These are phyloP conservation scores for Beta macrorhiza DNA, from an alignment of 179 eudicot species.

Conservation along the genomic window DNA sequence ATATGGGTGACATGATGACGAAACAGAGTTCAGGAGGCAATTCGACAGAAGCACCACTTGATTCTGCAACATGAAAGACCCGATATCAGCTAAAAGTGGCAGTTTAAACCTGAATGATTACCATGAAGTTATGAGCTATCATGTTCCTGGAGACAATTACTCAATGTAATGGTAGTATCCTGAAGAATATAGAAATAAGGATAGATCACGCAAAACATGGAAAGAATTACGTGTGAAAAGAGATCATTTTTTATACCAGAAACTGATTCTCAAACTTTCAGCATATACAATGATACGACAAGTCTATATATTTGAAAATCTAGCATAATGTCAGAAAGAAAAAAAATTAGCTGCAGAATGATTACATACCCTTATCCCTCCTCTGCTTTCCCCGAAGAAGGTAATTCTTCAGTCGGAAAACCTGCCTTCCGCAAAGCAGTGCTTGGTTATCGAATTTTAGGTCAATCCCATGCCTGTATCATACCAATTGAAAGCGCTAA, in stretches of 20 bases:
- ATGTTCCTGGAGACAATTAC: neutral
- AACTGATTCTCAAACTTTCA: neutral
- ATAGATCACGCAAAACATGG: neutral
- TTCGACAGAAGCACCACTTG: constrained; percentile 48
- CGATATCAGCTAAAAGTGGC: constrained; percentile 1
- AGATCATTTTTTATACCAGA: neutral
- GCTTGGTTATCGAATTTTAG: constrained; percentile 46
- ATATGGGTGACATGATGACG: constrained; percentile 74
- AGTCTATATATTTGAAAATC: neutral
- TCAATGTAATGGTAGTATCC: neutral
- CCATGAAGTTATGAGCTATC: neutral
- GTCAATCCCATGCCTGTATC: constrained; percentile 63
- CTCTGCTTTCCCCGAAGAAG: constrained; percentile 48
- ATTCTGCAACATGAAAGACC: constrained; percentile 40
- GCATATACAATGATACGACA: neutral
- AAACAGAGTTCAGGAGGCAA: constrained; percentile 87
- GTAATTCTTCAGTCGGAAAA: constrained; percentile 55
- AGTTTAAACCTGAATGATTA: neutral
- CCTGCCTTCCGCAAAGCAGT: constrained; percentile 58
- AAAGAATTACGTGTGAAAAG: neutral
- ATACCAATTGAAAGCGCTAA: neutral
- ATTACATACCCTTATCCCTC: constrained; percentile 49
- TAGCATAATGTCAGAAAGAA: neutral
- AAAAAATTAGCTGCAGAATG: neutral
- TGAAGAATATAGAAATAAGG: neutral